Evolutionary conservation across 148 eudicot species (phyloP).

Genomic region (Nyssa sinensis): DNA sequence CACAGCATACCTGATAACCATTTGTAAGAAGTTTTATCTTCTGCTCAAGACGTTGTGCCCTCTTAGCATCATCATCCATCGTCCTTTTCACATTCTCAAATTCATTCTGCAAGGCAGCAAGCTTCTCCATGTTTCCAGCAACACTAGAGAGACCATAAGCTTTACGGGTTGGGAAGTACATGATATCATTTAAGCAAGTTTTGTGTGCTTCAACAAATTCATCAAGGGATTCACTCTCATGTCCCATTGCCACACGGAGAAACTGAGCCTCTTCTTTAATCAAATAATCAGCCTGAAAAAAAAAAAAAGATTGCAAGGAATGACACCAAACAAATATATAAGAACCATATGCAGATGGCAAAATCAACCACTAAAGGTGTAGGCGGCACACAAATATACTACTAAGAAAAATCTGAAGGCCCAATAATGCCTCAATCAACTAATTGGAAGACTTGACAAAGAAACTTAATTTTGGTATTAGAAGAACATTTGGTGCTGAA

Average conservation of each 20-base stretch:
- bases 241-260: slow-evolving; percentile 81
- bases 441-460: too few relatives aligned
- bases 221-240: slow-evolving; percentile 69
- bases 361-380: neutral
- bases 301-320: neutral
- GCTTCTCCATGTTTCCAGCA: slow-evolving; percentile 80
- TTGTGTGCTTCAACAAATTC: slow-evolving; percentile 84
- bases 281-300: slow-evolving; percentile 65
- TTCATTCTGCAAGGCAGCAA: slow-evolving; percentile 81
- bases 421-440: too few relatives aligned
- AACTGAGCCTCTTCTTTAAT: slow-evolving; percentile 63
- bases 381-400: too few relatives aligned
- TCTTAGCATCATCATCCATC: slow-evolving; percentile 90
- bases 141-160: slow-evolving; percentile 88
- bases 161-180: slow-evolving; percentile 88
- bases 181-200: slow-evolving; percentile 73
- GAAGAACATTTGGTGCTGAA: too few relatives aligned
- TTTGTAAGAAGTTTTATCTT: slow-evolving; percentile 82
- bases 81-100: slow-evolving; percentile 86
- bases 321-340: neutral
- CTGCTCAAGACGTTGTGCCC: slow-evolving; percentile 82
- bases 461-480: too few relatives aligned
- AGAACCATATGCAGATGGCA: neutral
- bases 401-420: too few relatives aligned
- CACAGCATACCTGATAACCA: slow-evolving; percentile 72